Evolutionary conservation across 805 yeast genomes (phyloP), one percentile per base, ranked within the genome.

Genomic region (Ogataea glucozyma): DNA sequence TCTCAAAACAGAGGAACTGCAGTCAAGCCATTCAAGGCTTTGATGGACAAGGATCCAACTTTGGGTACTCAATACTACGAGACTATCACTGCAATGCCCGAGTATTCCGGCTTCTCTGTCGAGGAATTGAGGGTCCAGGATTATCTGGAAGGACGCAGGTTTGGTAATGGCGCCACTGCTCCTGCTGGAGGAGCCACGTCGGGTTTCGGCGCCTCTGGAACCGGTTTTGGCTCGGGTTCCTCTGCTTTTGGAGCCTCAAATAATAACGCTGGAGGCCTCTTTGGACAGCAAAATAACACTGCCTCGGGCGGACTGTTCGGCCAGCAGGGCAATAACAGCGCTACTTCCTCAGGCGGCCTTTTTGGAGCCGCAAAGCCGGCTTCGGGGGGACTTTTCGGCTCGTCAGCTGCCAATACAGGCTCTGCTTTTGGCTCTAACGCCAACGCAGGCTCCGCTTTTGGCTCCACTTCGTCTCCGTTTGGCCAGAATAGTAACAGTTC

Each of bases 121-220:
- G 97, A 89, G 63, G 99, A 93, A 61, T 76, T 93, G 64, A 78
- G 99, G 60, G 70, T 76, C 53, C 91, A 85, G 62, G 99, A 93
- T 66, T 93, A 93, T 61, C 79, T 80, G 54, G 85, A 81, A 50
- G 79, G 78, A 41, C 74, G 93, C 58, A 74, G 79, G 47, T 79
- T 51, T 49, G 90, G 87, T 12, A 78, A 49, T 39, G 59, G 56
- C 18, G 29, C 10, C n/a, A 22, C 21, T 13, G 46, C 40, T 10
- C 6, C 46, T 31, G 64, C 62, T 12, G 53, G 65, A 33, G 49
- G 62, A 10, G 20, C 44, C 29, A 70, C 66, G 1, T 64, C 64
- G 56, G 75, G 75, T 9, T 42, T 47, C 5, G 35, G 11, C 16
- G 45, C 57, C 6, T 53, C 64, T n/a, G 49, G 49, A 41, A 54